Conservation (phyloP, 306 rosid species). For the Quercus rubra region DNA sequence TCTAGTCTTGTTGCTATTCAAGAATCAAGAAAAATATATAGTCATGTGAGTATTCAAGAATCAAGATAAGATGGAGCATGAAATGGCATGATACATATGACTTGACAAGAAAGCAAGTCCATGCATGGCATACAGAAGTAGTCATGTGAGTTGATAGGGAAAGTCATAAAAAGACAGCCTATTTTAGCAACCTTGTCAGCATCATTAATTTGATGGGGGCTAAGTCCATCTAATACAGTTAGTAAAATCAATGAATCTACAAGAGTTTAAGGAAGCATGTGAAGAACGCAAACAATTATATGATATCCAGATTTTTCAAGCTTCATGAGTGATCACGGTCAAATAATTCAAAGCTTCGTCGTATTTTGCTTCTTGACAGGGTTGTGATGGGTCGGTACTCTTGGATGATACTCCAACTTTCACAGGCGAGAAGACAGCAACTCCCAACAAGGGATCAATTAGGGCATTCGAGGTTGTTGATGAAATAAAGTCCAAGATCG, state of each 20-base stretch:
- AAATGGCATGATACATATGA: too few species aligned
- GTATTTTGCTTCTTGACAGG: slow-evolving; percentile 34
- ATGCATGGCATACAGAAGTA: background rate
- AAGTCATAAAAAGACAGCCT: background rate
- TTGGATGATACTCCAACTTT: slow-evolving; percentile 59
- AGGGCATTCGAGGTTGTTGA: slow-evolving; percentile 68
- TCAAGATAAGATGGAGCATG: too few species aligned
- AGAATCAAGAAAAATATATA: too few species aligned
- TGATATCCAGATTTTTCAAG: background rate
- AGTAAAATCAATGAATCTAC: background rate
- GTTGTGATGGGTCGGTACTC: slow-evolving; percentile 79
- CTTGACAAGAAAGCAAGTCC: background rate
- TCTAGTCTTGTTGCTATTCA: too few species aligned
- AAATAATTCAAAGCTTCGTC: background rate
- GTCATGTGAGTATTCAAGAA: too few species aligned
- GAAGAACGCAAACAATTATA: background rate
- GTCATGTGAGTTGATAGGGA: background rate
- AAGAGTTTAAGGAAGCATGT: background rate
- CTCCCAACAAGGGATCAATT: slow-evolving; percentile 45
- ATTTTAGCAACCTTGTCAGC: background rate
- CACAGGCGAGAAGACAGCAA: slow-evolving; percentile 71
- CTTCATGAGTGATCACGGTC: background rate
- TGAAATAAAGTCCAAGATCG: slow-evolving; percentile 47
- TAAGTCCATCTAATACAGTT: background rate
- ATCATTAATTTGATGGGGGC: background rate